These are phyloP conservation scores for Geranium rotundifolium DNA, from an alignment of 345 rosid species.

Conservation along the genomic window DNA sequence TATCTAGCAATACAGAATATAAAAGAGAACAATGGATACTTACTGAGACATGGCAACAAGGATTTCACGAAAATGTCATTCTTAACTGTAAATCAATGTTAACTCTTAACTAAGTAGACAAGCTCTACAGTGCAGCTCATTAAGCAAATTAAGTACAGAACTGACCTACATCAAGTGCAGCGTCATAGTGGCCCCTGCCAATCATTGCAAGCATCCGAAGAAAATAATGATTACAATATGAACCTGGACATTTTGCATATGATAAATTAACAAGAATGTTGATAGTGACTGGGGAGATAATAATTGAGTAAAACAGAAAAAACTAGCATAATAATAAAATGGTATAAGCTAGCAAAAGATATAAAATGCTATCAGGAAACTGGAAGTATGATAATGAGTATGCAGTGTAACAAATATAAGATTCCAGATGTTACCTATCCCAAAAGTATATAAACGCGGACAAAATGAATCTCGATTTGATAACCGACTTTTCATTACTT, in stretches of 20 bases:
- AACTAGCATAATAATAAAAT: too few relatives aligned
- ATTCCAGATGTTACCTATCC: slow-evolving; percentile 43
- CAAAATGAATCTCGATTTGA: slow-evolving; percentile 31
- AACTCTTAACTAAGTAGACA: background rate
- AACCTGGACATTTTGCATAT: slow-evolving; percentile 38
- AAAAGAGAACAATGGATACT: background rate
- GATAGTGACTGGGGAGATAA: background rate
- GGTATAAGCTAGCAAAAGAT: background rate
- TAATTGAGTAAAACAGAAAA: background rate
- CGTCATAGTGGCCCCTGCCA: slow-evolving; percentile 63
- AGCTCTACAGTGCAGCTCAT: background rate
- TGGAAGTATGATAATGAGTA: too few relatives aligned
- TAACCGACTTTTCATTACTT: slow-evolving; percentile 47
- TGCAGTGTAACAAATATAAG: too few relatives aligned
- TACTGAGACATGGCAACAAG: too few relatives aligned
- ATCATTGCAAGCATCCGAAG: slow-evolving; percentile 58
- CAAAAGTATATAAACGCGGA: slow-evolving; percentile 76
- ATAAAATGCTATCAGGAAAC: background rate
- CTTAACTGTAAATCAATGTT: too few relatives aligned
- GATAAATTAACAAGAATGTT: slow-evolving; percentile 3
- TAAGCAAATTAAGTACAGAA: background rate
- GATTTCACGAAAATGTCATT: too few relatives aligned
- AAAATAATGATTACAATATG: slow-evolving; percentile 88
- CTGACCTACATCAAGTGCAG: slow-evolving; percentile 57
- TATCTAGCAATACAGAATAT: slow-evolving; percentile 35